phyloP scores from a whole-genome alignment of 306 rosid genomes.

The Vigna hirtella region DNA sequence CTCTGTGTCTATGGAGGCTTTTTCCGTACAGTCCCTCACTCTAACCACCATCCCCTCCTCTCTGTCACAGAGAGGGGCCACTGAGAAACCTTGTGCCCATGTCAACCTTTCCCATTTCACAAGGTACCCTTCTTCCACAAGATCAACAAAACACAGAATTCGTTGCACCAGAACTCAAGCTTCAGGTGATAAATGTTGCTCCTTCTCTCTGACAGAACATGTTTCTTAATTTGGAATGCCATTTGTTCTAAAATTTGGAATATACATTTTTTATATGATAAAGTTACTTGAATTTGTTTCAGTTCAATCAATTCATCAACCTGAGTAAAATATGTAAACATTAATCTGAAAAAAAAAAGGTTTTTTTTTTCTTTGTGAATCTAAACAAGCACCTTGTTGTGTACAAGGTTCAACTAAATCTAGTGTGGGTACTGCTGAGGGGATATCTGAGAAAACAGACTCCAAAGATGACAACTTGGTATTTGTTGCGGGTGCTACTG shows the following conservation, averaged over 20 bases:
- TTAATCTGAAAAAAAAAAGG: background rate
- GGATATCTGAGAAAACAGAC: constrained; percentile 52
- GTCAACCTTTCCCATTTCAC: constrained; percentile 53
- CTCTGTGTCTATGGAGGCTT: constrained; percentile 76
- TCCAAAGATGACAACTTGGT: constrained; percentile 73
- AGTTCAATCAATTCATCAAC: background rate
- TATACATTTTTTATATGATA: background rate
- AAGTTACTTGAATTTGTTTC: background rate
- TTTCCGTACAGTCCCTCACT: constrained; percentile 59
- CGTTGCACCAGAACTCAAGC: constrained; percentile 59
- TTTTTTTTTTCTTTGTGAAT: background rate
- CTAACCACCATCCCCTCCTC: constrained; percentile 65
- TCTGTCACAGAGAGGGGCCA: constrained; percentile 44
- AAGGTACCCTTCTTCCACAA: constrained; percentile 43
- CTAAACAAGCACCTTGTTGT: background rate
- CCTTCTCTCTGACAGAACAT: background rate
- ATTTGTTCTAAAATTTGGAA: constrained; percentile 23
- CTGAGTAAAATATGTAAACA: background rate
- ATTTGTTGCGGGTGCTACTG: constrained; percentile 99
- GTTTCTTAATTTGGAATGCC: constrained; percentile 32
- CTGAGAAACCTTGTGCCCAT: constrained; percentile 49
- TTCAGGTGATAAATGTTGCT: constrained; percentile 58
- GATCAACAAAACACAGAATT: constrained; percentile 31
- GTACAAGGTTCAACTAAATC: constrained; percentile 57
- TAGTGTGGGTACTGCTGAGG: constrained; percentile 50